Conservation (phyloP, 345 rosid genomes). For the Bruguiera gymnorhiza region DNA sequence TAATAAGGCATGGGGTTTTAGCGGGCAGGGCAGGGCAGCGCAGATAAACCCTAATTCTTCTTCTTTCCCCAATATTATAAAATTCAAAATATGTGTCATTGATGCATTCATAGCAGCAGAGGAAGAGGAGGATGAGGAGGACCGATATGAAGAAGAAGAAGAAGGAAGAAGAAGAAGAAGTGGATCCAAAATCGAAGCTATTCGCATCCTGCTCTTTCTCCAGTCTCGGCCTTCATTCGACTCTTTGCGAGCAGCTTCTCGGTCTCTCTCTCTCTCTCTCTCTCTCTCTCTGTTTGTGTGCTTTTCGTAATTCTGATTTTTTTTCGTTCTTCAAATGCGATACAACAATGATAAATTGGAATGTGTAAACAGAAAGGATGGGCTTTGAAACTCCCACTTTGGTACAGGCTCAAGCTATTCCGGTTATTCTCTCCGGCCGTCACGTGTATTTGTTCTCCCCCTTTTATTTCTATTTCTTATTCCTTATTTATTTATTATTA, state of each 20-base stretch:
- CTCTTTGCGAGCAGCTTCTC: constrained; percentile 53
- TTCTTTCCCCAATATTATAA: too few relatives aligned
- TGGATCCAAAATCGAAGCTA: constrained; percentile 17
- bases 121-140: background rate
- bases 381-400: constrained; percentile 77
- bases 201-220: constrained; percentile 72
- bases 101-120: background rate
- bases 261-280: constrained; percentile 32
- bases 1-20: too few relatives aligned
- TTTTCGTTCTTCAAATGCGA: background rate
- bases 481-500: background rate
- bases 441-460: constrained; percentile 71
- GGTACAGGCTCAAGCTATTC: constrained; percentile 92
- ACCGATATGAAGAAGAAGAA: constrained; percentile 6
- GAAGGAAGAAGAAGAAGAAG: constrained; percentile 11
- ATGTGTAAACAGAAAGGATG: constrained; percentile 56
- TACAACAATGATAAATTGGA: background rate
- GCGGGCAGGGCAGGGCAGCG: too few relatives aligned
- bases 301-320: background rate
- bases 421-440: constrained; percentile 83
- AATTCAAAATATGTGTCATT: too few relatives aligned
- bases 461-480: background rate
- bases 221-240: constrained; percentile 59
- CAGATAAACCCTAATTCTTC: too few relatives aligned
- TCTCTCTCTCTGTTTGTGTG: background rate